Evolutionary conservation across 768 basidiomycete species (phyloP), one percentile per base, ranked within the genome.

Genomic region (Sporobolomyces pararoseus): DNA sequence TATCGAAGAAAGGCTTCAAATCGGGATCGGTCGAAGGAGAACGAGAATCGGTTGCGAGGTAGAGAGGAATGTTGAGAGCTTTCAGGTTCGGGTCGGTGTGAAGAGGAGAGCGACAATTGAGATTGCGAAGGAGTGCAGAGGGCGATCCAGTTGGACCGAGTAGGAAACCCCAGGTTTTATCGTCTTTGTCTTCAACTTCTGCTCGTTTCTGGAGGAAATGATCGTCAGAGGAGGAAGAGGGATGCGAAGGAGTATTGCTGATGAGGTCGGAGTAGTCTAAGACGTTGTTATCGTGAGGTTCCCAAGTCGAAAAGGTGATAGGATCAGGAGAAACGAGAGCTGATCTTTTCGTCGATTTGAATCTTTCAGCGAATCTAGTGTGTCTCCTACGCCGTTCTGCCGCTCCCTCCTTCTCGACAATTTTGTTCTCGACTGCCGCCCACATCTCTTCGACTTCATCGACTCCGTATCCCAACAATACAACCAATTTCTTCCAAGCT

Each of bases 21-120:
- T 81, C 69, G 10, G 82, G 80, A 72, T 86, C 79, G 0, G 75
- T 72, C 2, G 73, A 69, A 0, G 84, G 83, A 7, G 78, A 75
- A 14, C 76, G 73, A 9, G 81, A 81, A 76, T 89, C 88, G 21
- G 88, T 88, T 23, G 88, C 84, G 65, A 89, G 82, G 78, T 85
- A 89, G 47, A 89, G 75, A 0, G 86, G 86, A 7, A 78, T 81
- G 72, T 87, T 87, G 57, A 88, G 79, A 3, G 69, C 63, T 25
- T 46, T 53, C 9, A 83, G 81, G 21, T 74, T 68, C 7, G 76
- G 66, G 2, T 72, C 68, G 1, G 77, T 77, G 77, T 85, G 83
- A 10, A 80, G 78, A 27, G 70, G 50, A 0, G 25, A 27, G 32
- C 72, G 72, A 49, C 72, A 73, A 47, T 62, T 63, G 31, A 73